Base-by-base conservation (phyloP, 2,329 filamentous ascomycete genomes). In the Botrytis medusae region DNA sequence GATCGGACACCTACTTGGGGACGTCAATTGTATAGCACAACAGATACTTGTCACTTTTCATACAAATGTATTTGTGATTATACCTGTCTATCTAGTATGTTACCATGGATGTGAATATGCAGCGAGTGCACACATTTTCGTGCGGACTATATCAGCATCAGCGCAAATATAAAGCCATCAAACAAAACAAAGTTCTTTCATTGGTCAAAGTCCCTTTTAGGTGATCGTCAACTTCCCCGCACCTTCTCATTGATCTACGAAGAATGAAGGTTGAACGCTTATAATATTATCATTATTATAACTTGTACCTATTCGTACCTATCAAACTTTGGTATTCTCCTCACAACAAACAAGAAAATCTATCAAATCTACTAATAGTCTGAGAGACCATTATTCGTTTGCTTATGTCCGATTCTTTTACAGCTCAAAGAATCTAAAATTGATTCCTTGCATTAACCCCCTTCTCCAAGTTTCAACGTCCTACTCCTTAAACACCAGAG, bases 181-280 rank as follows among this genome's bases (percentile, higher is more conserved):
- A 57, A 48, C 48, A 40, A n/a, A 18, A 18, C 22, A 14, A 8
- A 46, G 32, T 37, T 51, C 46, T 64, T 51, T 64, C 42, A 63
- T 48, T 62, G 42, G 57, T 51, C 16, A 34, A 71, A 32, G 18
- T 20, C 32, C 42, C 34, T 34, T 46, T 25, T 51, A 34, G 25
- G 29, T 54, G 32, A 71, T 71, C 60, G 34, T 37, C 69, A 51
- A 57, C 54, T 72, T 72, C 69, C 69, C 69, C 69, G 69, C 69
- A 72, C 29, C 25, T 42, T 42, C 25, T 18, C 10, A 67, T 51
- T 18, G 37, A 51, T 12, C 29, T 22, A 51, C 16, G 32, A 67
- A 44, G 32, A 63, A 8, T 37, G n/a, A 22, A 40, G 4, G 9
- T 51, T 54, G 32, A 51, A 6, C 29, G 20, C 14, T 10, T 10